Percentiles rank a stretch among this genome's conserved stretches.
These are phyloP conservation scores for Vachellia collinsii DNA, from an alignment of 306 rosid species.

Conservation along the genomic window DNA sequence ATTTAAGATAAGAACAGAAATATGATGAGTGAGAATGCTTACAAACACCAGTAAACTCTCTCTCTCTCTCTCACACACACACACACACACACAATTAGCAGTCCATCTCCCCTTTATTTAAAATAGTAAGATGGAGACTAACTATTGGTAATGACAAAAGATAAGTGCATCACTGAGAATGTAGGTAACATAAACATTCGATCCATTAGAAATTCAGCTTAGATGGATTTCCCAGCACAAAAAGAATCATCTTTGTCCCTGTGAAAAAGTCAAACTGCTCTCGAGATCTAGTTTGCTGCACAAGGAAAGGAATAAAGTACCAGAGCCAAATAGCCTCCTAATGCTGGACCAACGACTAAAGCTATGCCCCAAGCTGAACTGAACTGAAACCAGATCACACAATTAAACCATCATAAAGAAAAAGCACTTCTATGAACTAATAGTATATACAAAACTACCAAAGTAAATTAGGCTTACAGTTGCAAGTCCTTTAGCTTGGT, in stretches of 20 bases:
- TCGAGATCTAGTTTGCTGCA: neutral
- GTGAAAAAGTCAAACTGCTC: neutral
- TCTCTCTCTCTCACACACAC: too few relatives aligned
- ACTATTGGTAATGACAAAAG: neutral
- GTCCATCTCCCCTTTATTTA: too few relatives aligned
- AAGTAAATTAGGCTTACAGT: slow-evolving; percentile 54
- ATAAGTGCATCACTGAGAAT: neutral
- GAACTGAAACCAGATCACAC: slow-evolving; percentile 51
- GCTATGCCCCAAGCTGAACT: slow-evolving; percentile 83
- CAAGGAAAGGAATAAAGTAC: slow-evolving; percentile 43
- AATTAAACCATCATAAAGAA: neutral
- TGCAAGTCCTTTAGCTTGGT: slow-evolving; percentile 78
- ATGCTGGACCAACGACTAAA: slow-evolving; percentile 80
- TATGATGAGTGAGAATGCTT: neutral
- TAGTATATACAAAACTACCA: too few relatives aligned
- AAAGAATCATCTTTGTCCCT: neutral
- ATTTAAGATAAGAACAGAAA: neutral
- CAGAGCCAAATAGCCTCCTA: slow-evolving; percentile 92
- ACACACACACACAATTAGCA: too few relatives aligned
- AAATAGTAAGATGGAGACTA: neutral
- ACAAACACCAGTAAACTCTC: too few relatives aligned
- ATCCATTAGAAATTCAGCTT: neutral
- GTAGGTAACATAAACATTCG: neutral
- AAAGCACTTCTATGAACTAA: neutral
- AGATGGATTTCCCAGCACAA: neutral